Base-by-base conservation (phyloP, 108 stramenopile species). In the Nitzschia sp. region DNA sequence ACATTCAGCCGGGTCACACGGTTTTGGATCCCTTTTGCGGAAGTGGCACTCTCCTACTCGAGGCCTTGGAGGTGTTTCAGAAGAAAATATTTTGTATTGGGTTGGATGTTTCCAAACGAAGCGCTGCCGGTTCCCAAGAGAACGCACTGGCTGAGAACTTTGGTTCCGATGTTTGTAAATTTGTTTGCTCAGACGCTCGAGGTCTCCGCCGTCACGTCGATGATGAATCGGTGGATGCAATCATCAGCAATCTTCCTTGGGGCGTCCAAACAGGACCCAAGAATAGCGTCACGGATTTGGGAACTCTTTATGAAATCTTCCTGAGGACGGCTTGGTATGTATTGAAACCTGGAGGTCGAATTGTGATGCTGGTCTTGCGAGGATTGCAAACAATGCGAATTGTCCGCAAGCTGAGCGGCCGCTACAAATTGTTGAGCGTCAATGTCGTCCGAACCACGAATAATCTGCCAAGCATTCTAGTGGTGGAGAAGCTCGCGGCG, bases 231-330 rank as follows among this genome's bases (percentile, higher is more conserved):
- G 85, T 84, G 0, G 72, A 76, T 58, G 82, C 85, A 0, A 80
- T 88, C 53, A 81, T 85, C 3, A 70, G 74, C 32, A 88, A 88
- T 58, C 31, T 88, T 22, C 87, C 87, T 5, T 88, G 87, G 82
- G 87, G 87, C 6, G 73, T 88, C 33, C 81, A 81, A 80, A 88
- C 87, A 1, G 87, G 87, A 0, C 75, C 79, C 4, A 81, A 81
- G 50, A 73, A 88, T 61, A 60, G 56, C 22, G 87, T 85, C 13
- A 72, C 71, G 17, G 83, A 83, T 45, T 58, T 88, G n/a, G 82
- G 84, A 53, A 79, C 82, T 17, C 63, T 88, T 75, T 88, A 88
- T 50, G 87, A 88, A 50, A 79, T 88, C 31, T 88, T 88, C 57
- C 58, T 88, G 25, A 67, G 87, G 3, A 84, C 78, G 31, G 80